phyloP scores from a whole-genome alignment of 441 rosid species.

The Croton setiger region DNA sequence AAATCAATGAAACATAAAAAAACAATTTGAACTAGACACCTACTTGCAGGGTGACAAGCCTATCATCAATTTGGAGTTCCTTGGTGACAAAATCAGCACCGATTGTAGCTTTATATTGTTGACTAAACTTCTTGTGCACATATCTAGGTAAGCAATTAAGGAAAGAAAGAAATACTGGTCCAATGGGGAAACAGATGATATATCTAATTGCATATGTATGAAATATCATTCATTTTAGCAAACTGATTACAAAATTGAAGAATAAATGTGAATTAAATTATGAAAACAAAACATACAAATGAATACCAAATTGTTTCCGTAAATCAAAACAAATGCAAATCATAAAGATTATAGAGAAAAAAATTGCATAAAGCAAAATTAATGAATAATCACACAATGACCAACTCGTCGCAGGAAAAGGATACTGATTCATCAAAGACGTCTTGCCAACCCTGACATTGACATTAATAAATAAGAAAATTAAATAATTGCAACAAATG shows the following conservation, averaged over 20 bases:
- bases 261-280: background rate
- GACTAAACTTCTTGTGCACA: slow-evolving; percentile 89
- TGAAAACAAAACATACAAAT: background rate
- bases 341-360: background rate
- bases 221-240: background rate
- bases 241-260: background rate
- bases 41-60: slow-evolving; percentile 86
- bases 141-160: slow-evolving; percentile 59
- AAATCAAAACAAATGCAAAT: background rate
- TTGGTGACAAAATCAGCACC: slow-evolving; percentile 98
- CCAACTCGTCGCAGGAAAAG: slow-evolving; percentile 20
- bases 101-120: slow-evolving; percentile 94
- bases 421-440: slow-evolving; percentile 99
- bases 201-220: too few relatives aligned
- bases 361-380: background rate
- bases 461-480: background rate
- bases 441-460: slow-evolving; percentile 94
- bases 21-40: slow-evolving; percentile 15
- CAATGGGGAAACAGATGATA: background rate
- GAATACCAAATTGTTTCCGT: background rate
- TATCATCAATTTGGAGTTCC: slow-evolving; percentile 89
- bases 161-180: slow-evolving; percentile 16
- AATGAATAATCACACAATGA: background rate
- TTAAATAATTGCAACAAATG: background rate
- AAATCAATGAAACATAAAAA: background rate